phyloP scores from a whole-genome alignment of 2,329 filamentous ascomycete genomes.

The Berkeleyomyces basicola region DNA sequence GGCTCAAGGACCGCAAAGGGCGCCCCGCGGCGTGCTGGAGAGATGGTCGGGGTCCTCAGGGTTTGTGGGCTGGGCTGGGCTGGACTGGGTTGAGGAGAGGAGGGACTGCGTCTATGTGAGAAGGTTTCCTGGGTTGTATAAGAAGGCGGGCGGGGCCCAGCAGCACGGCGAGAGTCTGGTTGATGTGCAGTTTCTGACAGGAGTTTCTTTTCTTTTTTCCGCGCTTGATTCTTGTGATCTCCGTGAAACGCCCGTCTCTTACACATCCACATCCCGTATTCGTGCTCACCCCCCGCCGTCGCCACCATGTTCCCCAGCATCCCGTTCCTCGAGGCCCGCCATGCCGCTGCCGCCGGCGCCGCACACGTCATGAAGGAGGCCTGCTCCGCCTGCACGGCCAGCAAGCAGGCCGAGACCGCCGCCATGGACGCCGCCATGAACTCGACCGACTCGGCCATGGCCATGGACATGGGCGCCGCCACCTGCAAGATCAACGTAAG shows the following conservation, averaged over 20 bases:
- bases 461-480: constrained; percentile 14
- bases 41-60: neutral
- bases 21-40: too few relatives aligned
- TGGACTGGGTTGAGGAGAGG: neutral
- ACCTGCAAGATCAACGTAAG: constrained; percentile 5
- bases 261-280: neutral
- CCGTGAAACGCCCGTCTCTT: neutral
- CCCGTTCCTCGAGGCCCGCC: neutral
- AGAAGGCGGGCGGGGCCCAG: neutral
- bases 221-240: neutral
- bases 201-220: neutral
- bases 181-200: neutral
- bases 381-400: neutral
- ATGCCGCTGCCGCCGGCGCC: neutral
- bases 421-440: constrained; percentile 2
- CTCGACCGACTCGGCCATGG: constrained; percentile 12
- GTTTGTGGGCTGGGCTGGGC: neutral
- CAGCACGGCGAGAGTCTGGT: neutral
- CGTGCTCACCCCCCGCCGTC: neutral
- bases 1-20: too few relatives aligned
- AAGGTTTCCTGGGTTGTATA: neutral
- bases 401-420: neutral
- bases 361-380: neutral
- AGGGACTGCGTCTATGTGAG: neutral
- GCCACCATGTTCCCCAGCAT: neutral